Evolutionary conservation across 148 eudicot species (phyloP).

Genomic region (Rhododendron henanense): DNA sequence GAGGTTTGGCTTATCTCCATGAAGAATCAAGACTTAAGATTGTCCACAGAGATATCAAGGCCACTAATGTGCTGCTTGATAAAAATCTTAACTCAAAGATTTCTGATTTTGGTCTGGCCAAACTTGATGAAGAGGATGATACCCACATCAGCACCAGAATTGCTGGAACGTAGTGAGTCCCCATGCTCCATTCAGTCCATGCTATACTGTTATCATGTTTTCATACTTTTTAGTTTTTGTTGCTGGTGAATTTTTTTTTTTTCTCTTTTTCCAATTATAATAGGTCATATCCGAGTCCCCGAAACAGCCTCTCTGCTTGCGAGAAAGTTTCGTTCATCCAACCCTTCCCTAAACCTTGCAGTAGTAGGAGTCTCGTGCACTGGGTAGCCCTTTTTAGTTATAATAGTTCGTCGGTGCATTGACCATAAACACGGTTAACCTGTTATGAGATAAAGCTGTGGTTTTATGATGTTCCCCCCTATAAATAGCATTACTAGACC

Average conservation of each 20-base stretch:
- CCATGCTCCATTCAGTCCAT: background rate
- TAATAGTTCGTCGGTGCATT: background rate
- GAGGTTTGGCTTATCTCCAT: constrained; percentile 44
- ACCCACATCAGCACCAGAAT: constrained; percentile 53
- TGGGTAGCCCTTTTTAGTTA: background rate
- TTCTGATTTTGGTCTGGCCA: constrained; percentile 48
- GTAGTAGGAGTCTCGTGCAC: background rate
- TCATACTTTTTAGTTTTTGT: background rate
- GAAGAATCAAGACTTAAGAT: constrained; percentile 51
- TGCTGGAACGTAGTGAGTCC: constrained; percentile 45
- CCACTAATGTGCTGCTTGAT: constrained; percentile 54
- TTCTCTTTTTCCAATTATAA: background rate
- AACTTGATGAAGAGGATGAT: constrained; percentile 42
- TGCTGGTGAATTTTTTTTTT: background rate
- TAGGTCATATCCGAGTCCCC: background rate
- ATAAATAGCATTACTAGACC: too few species aligned
- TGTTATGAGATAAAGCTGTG: too few species aligned
- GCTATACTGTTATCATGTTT: background rate
- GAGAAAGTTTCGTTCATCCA: constrained; percentile 19
- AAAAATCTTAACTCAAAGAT: constrained; percentile 41
- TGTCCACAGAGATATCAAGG: constrained; percentile 54
- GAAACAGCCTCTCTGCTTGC: background rate
- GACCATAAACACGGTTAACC: background rate
- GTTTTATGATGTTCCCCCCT: background rate
- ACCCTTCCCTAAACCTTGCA: background rate